Conservation (phyloP, 805 yeast genomes). For the Kazachstania martiniae region DNA sequence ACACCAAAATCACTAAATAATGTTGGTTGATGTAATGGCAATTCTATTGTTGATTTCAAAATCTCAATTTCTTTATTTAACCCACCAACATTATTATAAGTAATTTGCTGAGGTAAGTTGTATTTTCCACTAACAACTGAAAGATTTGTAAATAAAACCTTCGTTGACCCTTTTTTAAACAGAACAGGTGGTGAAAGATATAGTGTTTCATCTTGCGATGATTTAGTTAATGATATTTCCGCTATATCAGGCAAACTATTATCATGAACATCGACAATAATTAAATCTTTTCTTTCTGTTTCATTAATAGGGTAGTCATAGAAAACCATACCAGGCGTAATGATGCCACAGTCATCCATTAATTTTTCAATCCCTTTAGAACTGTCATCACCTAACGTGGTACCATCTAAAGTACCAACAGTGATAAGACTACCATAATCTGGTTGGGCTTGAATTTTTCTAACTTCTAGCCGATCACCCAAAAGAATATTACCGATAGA, state of each 20-base stretch:
- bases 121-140: slow-evolving; percentile 31
- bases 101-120: slow-evolving; percentile 31
- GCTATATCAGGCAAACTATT: slow-evolving; percentile 32
- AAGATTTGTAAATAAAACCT: slow-evolving; percentile 15
- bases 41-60: slow-evolving; percentile 56
- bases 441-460: slow-evolving; percentile 41
- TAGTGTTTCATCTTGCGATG: slow-evolving; percentile 7
- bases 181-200: slow-evolving; percentile 39
- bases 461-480: slow-evolving; percentile 43
- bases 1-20: slow-evolving; percentile 78
- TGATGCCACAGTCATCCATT: slow-evolving; percentile 44
- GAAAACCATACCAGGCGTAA: slow-evolving; percentile 45
- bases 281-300: slow-evolving; percentile 10
- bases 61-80: slow-evolving; percentile 48
- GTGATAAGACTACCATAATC: slow-evolving; percentile 30
- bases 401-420: slow-evolving; percentile 24
- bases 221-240: slow-evolving; percentile 18
- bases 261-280: slow-evolving; percentile 19
- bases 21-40: slow-evolving; percentile 72
- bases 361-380: slow-evolving; percentile 31
- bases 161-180: slow-evolving; percentile 30
- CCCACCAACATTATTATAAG: slow-evolving; percentile 67
- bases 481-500: slow-evolving; percentile 32
- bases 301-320: slow-evolving; percentile 11
- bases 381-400: slow-evolving; percentile 10